Evolutionary conservation across 2,329 filamentous ascomycete genomes (phyloP).

Genomic region (Penicillium nordicum): DNA sequence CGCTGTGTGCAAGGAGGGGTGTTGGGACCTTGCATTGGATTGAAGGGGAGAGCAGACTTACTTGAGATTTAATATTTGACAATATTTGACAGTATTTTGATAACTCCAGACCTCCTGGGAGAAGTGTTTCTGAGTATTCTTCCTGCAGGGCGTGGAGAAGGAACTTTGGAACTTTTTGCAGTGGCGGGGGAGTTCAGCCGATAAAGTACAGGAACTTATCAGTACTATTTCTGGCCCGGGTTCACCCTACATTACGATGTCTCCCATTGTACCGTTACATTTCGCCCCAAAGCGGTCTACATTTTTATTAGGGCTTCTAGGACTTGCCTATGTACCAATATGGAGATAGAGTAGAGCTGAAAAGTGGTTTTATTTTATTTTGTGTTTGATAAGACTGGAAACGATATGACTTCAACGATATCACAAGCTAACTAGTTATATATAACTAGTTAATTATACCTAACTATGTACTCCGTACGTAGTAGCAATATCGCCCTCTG

Average conservation of each 20-base stretch:
- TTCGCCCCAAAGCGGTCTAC: slow-evolving; percentile 5
- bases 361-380: too few relatives aligned
- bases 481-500: neutral
- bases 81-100: neutral
- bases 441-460: neutral
- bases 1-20: slow-evolving; percentile 21
- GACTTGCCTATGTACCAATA: neutral
- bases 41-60: neutral
- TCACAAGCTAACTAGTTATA: too few relatives aligned
- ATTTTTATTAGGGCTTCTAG: neutral
- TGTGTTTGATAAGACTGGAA: too few relatives aligned
- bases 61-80: neutral
- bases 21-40: neutral
- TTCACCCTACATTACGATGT: neutral
- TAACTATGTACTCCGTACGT: too few relatives aligned
- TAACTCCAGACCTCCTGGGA: neutral
- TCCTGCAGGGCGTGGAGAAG: neutral
- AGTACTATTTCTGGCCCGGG: neutral
- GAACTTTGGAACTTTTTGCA: slow-evolving; percentile 9
- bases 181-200: slow-evolving; percentile 8
- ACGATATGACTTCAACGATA: too few relatives aligned
- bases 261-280: neutral
- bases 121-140: neutral
- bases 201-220: slow-evolving; percentile 8
- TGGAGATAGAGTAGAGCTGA: neutral